These are phyloP conservation scores for Umbelopsis sp. DNA, from an alignment of 371 early-diverging fungal genomes.

Conservation along the genomic window DNA sequence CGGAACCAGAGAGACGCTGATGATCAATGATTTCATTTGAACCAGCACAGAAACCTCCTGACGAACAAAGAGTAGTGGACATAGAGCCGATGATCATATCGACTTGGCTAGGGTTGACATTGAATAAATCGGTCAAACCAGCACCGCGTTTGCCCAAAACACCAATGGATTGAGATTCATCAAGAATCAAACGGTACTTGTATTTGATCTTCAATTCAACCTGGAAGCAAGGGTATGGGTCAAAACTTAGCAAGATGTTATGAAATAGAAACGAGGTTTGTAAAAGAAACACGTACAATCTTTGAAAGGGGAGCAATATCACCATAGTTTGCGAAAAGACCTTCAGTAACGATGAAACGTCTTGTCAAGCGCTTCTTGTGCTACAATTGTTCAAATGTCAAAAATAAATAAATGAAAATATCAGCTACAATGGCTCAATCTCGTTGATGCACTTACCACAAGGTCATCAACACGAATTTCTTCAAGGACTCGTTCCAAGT, in stretches of 20 bases:
- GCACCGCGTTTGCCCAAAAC: slow-evolving; percentile 89
- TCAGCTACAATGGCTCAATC: background rate
- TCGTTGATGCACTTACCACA: slow-evolving; percentile 28
- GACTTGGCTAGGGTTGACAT: slow-evolving; percentile 74
- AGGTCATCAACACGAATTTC: slow-evolving; percentile 70
- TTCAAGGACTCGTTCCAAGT: slow-evolving; percentile 86
- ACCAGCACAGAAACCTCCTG: slow-evolving; percentile 98
- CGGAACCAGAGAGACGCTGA: slow-evolving; percentile 90
- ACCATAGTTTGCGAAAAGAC: slow-evolving; percentile 93
- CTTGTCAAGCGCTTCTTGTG: slow-evolving; percentile 84
- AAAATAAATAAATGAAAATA: background rate
- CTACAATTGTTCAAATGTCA: slow-evolving; percentile 22
- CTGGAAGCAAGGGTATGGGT: slow-evolving; percentile 22
- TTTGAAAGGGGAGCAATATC: slow-evolving; percentile 88
- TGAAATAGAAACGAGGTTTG: too few relatives aligned
- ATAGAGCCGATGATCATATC: slow-evolving; percentile 96
- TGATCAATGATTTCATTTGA: slow-evolving; percentile 90
- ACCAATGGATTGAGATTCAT: slow-evolving; percentile 96
- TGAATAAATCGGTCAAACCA: slow-evolving; percentile 88
- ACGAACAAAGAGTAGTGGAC: slow-evolving; percentile 80
- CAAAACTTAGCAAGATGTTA: too few relatives aligned
- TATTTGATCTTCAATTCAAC: slow-evolving; percentile 92
- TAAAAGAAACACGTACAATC: slow-evolving; percentile 52
- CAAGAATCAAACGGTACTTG: slow-evolving; percentile 97
- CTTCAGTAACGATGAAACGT: slow-evolving; percentile 97